Evolutionary conservation across 192 early-diverging fungal species (phyloP), one percentile per base, ranked within the genome.

Genomic region (Irineochytrium annulatum): DNA sequence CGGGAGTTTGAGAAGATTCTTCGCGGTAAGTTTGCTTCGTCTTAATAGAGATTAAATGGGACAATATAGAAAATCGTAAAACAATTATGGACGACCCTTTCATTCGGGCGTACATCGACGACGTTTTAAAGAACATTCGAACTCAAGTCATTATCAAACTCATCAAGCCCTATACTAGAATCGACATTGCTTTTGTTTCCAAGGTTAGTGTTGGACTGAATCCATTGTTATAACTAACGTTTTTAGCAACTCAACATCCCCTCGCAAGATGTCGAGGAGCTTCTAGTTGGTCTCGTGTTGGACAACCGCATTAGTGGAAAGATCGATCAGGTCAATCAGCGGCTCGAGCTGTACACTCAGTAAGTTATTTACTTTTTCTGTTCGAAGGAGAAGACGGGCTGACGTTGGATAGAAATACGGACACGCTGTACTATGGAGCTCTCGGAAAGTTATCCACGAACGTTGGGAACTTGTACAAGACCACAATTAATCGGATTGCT

Each of bases 61-160:
- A 11, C 31, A n/a, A 34, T 52, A 20, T 52, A 80, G 83, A 81
- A 1, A 89, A 93, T 64, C 76, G 74, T 20, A 59, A 62, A 1
- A 82, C 83, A 11, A 98, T 98, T 56, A 86, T 91, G 84, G 87
- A 80, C 30, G 95, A 98, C 68, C 77, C 83, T 4, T 98, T 98
- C 65, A 95, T 98, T 43, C 76, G 82, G 19, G 79, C 82, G 0
- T 94, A 94, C 62, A 92, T 98, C 60, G 91, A 86, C 51, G 94
- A 94, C 65, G 89, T 98, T 14, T 76, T 95, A 24, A 88, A 88
- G 63, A 95, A 91, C 57, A 94, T 98, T 64, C 89, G 94, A 20
- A 90, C 89, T 16, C 91, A 93, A 77, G 93, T 94, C 0, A 62
- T 98, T 29, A 78, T 93, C 34, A 77, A 83, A 44, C 72, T 93